phyloP scores from a whole-genome alignment of 352 stramenopile genomes.

The Phytophthora parvispora region DNA sequence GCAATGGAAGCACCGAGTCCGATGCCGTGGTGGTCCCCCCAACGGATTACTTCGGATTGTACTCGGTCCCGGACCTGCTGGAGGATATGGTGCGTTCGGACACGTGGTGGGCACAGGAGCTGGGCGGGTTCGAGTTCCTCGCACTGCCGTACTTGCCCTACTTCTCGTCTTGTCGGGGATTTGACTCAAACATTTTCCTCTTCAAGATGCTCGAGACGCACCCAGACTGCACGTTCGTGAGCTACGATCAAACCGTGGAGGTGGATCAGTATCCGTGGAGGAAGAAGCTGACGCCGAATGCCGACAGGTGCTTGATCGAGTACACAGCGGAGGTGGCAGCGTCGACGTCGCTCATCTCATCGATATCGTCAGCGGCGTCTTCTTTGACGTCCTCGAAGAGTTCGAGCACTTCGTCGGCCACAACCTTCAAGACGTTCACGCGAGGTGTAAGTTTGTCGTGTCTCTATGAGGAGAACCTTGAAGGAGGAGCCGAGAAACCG shows the following conservation, averaged over 20 bases:
- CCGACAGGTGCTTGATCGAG: conserved; percentile 83
- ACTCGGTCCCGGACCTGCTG: conserved; percentile 54
- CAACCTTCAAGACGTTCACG: conserved; percentile 35
- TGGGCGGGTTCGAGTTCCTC: conserved; percentile 75
- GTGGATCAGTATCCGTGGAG: conserved; percentile 95
- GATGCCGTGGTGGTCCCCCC: conserved; percentile 38
- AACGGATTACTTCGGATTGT: conserved; percentile 70
- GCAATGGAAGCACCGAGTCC: conserved; percentile 18
- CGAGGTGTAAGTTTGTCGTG: conserved; percentile 92
- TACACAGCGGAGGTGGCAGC: conserved; percentile 50
- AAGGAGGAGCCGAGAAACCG: conserved; percentile 75
- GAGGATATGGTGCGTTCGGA: conserved; percentile 52
- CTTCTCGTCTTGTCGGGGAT: conserved; percentile 97
- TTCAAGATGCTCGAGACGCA: conserved; percentile 96
- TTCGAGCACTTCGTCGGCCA: conserved; percentile 20
- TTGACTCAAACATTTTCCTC: conserved; percentile 95
- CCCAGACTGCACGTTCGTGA: conserved; percentile 92
- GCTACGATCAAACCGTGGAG: conserved; percentile 90
- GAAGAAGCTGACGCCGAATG: conserved; percentile 82
- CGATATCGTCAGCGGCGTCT: conserved; percentile 31
- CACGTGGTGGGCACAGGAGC: conserved; percentile 84
- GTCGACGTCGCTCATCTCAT: conserved; percentile 47
- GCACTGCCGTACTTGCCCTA: conserved; percentile 96
- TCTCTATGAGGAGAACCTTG: conserved; percentile 90
- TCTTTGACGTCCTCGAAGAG: conserved; percentile 11